A percentile compares a stretch with the other conserved stretches of the same genome.
phyloP scores from a whole-genome alignment of 805 yeast species.

The Candida sonorensis region DNA sequence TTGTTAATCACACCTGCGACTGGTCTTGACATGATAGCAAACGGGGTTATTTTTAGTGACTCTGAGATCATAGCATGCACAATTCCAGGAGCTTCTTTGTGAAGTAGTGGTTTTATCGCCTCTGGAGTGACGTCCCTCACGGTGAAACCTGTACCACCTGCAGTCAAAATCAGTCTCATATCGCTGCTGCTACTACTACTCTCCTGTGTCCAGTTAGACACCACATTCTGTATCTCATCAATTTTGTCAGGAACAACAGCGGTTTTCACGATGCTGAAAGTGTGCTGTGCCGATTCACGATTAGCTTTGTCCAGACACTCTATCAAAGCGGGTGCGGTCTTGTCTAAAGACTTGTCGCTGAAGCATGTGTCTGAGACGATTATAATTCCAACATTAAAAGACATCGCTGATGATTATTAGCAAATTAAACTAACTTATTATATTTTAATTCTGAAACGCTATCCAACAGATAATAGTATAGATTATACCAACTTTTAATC shows the following conservation, averaged over 20 bases:
- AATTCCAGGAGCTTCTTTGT: slow-evolving; percentile 42
- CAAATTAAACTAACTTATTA: too few relatives aligned
- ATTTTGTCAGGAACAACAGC: slow-evolving; percentile 32
- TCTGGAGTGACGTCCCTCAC: slow-evolving; percentile 44
- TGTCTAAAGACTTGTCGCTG: slow-evolving; percentile 26
- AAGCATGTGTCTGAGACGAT: slow-evolving; percentile 36
- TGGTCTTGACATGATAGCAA: slow-evolving; percentile 44
- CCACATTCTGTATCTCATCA: slow-evolving; percentile 23
- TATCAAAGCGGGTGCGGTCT: slow-evolving; percentile 24
- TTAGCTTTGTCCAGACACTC: slow-evolving; percentile 11
- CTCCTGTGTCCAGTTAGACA: slow-evolving; percentile 27
- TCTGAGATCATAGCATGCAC: slow-evolving; percentile 39
- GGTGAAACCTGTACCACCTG: slow-evolving; percentile 51
- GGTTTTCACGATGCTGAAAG: slow-evolving; percentile 7
- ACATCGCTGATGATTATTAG: too few relatives aligned
- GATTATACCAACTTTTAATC: too few relatives aligned
- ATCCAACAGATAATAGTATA: too few relatives aligned
- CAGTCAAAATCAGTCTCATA: slow-evolving; percentile 32
- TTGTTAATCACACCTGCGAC: slow-evolving; percentile 38
- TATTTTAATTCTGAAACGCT: too few relatives aligned
- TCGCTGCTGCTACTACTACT: slow-evolving; percentile 8
- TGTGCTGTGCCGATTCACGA: slow-evolving; percentile 1
- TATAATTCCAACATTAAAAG: slow-evolving; percentile 27
- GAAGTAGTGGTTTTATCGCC: slow-evolving; percentile 35
- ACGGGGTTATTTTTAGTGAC: slow-evolving; percentile 38